Percentiles rank a stretch among this genome's conserved stretches.
phyloP scores from a whole-genome alignment of 345 rosid species.

The Rubroshorea leprosula region DNA sequence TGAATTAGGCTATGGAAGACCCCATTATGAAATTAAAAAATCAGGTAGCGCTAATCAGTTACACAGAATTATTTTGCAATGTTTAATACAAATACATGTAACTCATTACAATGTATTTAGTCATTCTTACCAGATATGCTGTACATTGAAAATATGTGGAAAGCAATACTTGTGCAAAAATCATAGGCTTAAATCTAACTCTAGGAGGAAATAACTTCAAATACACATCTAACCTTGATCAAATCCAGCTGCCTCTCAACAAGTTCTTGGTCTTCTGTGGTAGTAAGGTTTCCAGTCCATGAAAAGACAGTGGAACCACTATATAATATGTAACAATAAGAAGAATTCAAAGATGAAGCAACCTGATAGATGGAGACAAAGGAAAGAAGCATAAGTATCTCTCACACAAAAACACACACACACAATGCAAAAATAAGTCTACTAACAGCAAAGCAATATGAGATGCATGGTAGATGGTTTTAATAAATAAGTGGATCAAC shows the following conservation, averaged over 20 bases:
- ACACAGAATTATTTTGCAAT: constrained; percentile 4
- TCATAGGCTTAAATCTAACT: constrained; percentile 9
- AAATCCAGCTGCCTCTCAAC: constrained; percentile 92
- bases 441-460: no score
- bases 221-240: constrained; percentile 62
- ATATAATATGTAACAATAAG: constrained; percentile 89
- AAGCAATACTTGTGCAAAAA: background rate
- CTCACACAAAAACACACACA: no score
- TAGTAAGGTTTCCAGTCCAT: constrained; percentile 86
- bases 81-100: background rate
- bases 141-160: constrained; percentile 1
- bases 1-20: constrained; percentile 65
- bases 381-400: constrained; percentile 5
- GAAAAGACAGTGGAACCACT: constrained; percentile 68
- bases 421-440: no score
- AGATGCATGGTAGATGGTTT: no score
- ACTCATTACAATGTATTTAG: background rate
- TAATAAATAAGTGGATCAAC: no score
- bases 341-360: constrained; percentile 80
- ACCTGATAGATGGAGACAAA: constrained; percentile 44
- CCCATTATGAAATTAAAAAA: constrained; percentile 10
- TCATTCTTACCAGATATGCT: background rate
- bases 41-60: background rate
- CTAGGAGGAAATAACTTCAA: constrained; percentile 11
- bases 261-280: constrained; percentile 71